phyloP scores from a whole-genome alignment of 1,284 basidiomycete species.

The Mycena citricolor region DNA sequence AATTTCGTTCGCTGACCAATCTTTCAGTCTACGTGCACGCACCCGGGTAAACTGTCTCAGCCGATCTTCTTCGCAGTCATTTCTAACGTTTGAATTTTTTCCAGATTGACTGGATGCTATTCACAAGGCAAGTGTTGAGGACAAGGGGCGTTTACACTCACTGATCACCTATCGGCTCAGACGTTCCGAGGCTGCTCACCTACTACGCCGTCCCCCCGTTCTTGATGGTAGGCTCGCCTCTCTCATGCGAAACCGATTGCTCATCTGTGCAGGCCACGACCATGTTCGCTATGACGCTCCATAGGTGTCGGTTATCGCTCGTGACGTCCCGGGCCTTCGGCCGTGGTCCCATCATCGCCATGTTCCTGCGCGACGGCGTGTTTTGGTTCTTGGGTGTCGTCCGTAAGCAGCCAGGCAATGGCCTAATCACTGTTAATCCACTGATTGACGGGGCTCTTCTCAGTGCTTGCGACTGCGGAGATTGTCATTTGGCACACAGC shows the following conservation, averaged over 20 bases:
- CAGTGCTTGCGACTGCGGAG: slow-evolving; percentile 5
- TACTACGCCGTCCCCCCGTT: slow-evolving; percentile 10
- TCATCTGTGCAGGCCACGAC: background rate
- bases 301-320: slow-evolving; percentile 6
- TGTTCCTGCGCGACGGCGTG: slow-evolving; percentile 14
- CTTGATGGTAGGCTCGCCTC: background rate
- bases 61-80: too few species aligned
- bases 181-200: slow-evolving; percentile 10
- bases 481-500: slow-evolving; percentile 9
- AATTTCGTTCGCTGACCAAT: background rate
- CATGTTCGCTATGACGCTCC: slow-evolving; percentile 11
- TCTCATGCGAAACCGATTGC: background rate
- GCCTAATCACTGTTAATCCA: background rate
- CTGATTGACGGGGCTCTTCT: background rate
- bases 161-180: background rate
- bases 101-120: slow-evolving; percentile 8
- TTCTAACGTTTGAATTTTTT: background rate
- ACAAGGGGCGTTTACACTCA: background rate
- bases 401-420: slow-evolving; percentile 1
- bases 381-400: slow-evolving; percentile 14
- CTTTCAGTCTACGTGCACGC: slow-evolving; percentile 9
- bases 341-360: slow-evolving; percentile 5
- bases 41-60: too few species aligned
- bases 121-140: slow-evolving; percentile 5
- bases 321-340: background rate